Evolutionary conservation across 2,329 filamentous ascomycete species (phyloP).

Genomic region (Xylaria sp.): DNA sequence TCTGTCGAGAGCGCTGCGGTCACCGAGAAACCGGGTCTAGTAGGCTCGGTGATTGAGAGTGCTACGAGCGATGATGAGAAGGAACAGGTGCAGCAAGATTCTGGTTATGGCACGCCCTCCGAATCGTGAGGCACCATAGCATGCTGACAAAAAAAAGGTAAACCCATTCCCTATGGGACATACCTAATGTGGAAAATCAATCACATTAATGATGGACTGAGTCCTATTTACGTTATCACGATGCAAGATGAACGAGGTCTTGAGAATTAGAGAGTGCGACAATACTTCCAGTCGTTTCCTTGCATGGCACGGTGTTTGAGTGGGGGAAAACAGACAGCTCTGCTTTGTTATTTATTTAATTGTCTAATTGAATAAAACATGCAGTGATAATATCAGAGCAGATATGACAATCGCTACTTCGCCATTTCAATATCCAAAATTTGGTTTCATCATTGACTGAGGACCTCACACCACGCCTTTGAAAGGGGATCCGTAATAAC

Average conservation of each 20-base stretch:
- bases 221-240: neutral
- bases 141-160: neutral
- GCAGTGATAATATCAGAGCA: neutral
- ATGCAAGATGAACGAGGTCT: neutral
- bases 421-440: neutral
- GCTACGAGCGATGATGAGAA: constrained; percentile 8
- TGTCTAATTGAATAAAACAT: neutral
- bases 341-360: neutral
- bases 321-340: neutral
- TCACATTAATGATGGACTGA: neutral
- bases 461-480: neutral
- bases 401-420: neutral
- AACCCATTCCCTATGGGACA: neutral
- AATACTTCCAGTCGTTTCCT: neutral
- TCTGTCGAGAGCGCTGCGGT: neutral
- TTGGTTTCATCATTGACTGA: neutral
- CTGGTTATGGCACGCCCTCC: constrained; percentile 36
- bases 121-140: constrained; percentile 27
- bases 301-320: constrained; percentile 15
- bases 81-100: constrained; percentile 28
- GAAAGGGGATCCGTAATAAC: neutral
- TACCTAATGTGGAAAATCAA: neutral
- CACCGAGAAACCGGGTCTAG: neutral
- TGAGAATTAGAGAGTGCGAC: neutral
- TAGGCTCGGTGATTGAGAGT: neutral